Percentiles rank a stretch among this genome's conserved stretches.
Conservation (phyloP, 2,329 filamentous ascomycete genomes). For the Neobulgaria alba region DNA sequence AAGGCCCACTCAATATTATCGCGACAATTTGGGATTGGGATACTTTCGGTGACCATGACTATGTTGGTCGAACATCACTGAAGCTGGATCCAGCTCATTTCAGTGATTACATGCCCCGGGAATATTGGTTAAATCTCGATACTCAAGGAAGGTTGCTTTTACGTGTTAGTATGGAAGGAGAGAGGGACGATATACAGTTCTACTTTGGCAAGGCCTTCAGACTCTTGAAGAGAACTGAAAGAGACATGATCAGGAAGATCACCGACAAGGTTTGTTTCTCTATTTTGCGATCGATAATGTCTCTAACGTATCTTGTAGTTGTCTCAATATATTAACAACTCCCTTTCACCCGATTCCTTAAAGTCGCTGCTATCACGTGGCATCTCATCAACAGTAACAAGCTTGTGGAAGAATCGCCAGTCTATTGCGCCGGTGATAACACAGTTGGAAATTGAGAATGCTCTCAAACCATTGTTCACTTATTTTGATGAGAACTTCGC, state of each 20-base stretch:
- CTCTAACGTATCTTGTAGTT: conserved; percentile 44
- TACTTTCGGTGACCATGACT: conserved; percentile 93
- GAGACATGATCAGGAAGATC: conserved; percentile 96
- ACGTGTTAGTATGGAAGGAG: conserved; percentile 95
- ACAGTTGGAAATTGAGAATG: conserved; percentile 67
- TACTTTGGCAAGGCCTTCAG: conserved; percentile 97
- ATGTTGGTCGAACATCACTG: conserved; percentile 89
- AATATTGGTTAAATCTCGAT: conserved; percentile 97
- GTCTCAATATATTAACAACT: conserved; percentile 84
- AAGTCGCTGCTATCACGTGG: conserved; percentile 61
- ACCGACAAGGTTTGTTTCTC: conserved; percentile 72
- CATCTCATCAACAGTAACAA: conserved; percentile 66
- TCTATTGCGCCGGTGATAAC: conserved; percentile 51
- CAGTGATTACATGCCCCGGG: conserved; percentile 86
- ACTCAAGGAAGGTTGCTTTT: conserved; percentile 86
- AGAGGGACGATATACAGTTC: conserved; percentile 96
- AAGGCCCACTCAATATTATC: conserved; percentile 85
- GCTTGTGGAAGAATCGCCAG: conserved; percentile 53
- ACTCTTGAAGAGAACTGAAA: conserved; percentile 86
- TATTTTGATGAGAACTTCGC: conserved; percentile 99
- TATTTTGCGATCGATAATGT: background rate
- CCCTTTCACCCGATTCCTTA: conserved; percentile 75
- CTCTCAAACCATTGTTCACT: conserved; percentile 74
- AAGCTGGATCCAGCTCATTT: conserved; percentile 98
- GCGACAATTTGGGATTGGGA: conserved; percentile 99